Base-by-base conservation (phyloP, 75 land plant species). In the Pinus tabuliformis region DNA sequence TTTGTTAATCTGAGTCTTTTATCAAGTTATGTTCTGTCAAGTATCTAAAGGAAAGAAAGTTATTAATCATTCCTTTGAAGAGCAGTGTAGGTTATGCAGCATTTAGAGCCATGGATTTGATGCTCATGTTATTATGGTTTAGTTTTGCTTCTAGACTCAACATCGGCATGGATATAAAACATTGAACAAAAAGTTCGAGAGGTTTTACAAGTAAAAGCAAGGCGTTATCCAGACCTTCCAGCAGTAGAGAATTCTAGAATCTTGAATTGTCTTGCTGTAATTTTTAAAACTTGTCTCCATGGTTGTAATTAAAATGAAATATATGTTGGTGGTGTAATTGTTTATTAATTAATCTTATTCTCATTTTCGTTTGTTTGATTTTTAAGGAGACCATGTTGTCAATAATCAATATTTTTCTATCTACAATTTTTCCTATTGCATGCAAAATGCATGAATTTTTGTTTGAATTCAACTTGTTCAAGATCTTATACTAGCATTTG, bases 121-220 rank as follows among this genome's bases (percentile, higher is more conserved):
- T 39, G 62, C 59, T 77, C 83, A 89, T 79, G 28, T 57, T 85
- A 52, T 11, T 17, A 1, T 36, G 52, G 20, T 33, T 33, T 57
- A 45, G 17, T 62, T 62, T 49, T 56, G 5, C n/a, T 74, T 72
- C 65, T 78, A 85, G 86, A 66, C 22, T 75, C 81, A 62, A 81
- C 90, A 28, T 77, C 86, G 57, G 81, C 88, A 49, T 54, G 74
- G 52, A 24, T 85, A 26, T 88, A 91, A 57, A 86, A 88, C 68
- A 84, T 77, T 78, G 90, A 89, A 61, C 87, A 91, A 36, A 94
- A 85, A 84, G 90, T 90, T 77, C 89, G 83, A 71, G 93, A 96
- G 68, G 91, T 96, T 74, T 90, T 96, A 73, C 95, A 91, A 73
- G 73, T 86, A 20, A 94, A 92, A 78, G 89, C 89, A 78, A 89